phyloP scores from a whole-genome alignment of 306 rosid species.

The Cyamopsis tetragonoloba region DNA sequence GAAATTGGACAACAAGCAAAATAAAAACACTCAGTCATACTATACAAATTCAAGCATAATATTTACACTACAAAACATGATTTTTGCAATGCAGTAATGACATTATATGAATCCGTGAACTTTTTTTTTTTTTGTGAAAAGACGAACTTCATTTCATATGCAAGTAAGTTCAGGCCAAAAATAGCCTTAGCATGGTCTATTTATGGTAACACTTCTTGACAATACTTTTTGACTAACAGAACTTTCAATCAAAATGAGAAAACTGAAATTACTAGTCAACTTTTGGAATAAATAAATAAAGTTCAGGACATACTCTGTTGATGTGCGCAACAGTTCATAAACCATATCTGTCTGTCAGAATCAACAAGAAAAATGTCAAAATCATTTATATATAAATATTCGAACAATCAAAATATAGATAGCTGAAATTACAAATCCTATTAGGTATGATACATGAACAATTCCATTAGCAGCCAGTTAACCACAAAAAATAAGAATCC shows the following conservation, averaged over 20 bases:
- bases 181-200: background rate
- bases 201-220: slow-evolving; percentile 5
- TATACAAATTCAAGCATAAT: background rate
- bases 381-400: slow-evolving; percentile 15
- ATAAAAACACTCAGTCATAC: background rate
- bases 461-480: slow-evolving; percentile 3
- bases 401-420: slow-evolving; percentile 12
- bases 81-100: background rate
- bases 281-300: background rate
- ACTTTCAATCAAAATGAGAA: slow-evolving; percentile 4
- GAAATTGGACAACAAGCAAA: background rate
- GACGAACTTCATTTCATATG: background rate
- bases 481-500: background rate
- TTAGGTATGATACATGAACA: background rate
- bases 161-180: background rate
- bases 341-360: slow-evolving; percentile 92
- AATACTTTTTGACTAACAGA: slow-evolving; percentile 4
- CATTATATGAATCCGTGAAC: background rate
- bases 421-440: no score
- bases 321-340: slow-evolving; percentile 87
- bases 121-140: no score
- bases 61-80: background rate
- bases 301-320: slow-evolving; percentile 76
- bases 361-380: slow-evolving; percentile 31
- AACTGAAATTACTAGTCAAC: background rate